Evolutionary conservation across 73 alveolate genomes (phyloP).

Genomic region (Stentor coeruleus): DNA sequence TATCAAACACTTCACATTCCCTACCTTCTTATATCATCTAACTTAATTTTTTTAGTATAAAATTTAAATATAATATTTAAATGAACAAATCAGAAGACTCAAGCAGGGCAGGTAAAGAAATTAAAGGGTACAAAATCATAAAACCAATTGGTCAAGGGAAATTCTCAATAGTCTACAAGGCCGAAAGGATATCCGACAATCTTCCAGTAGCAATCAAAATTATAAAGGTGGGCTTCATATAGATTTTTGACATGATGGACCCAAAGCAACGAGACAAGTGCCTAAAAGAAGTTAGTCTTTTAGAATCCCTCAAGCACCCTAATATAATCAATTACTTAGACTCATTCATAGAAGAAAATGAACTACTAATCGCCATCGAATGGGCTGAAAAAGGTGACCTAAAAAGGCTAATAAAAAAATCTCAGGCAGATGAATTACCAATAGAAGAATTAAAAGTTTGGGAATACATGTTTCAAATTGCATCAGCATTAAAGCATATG

Average conservation of each 20-base stretch:
- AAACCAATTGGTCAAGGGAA: slow-evolving; percentile 92
- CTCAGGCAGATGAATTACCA: slow-evolving; percentile 70
- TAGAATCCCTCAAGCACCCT: slow-evolving; percentile 87
- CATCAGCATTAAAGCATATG: slow-evolving; percentile 93
- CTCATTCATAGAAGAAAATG: slow-evolving; percentile 89
- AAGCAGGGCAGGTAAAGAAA: slow-evolving; percentile 28
- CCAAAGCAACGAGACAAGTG: slow-evolving; percentile 92
- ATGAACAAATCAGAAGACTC: slow-evolving; percentile 3
- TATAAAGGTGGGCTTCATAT: slow-evolving; percentile 52
- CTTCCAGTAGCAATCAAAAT: slow-evolving; percentile 82
- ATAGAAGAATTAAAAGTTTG: slow-evolving; percentile 84
- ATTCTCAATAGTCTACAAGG: slow-evolving; percentile 93
- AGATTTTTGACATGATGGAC: slow-evolving; percentile 94
- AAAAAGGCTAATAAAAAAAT: slow-evolving; percentile 72
- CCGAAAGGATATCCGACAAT: slow-evolving; percentile 67
- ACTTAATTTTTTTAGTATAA: not conserved
- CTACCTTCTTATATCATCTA: not conserved
- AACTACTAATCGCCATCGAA: slow-evolving; percentile 91
- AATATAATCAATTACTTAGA: slow-evolving; percentile 86
- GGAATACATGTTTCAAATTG: slow-evolving; percentile 84
- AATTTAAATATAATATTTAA: not conserved
- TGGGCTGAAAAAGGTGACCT: slow-evolving; percentile 99
- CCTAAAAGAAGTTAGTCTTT: slow-evolving; percentile 82
- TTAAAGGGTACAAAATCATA: slow-evolving; percentile 41
- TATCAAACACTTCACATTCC: not conserved